phyloP scores from a whole-genome alignment of 176 grass and related monocot species.

The Oryza australiensis region DNA sequence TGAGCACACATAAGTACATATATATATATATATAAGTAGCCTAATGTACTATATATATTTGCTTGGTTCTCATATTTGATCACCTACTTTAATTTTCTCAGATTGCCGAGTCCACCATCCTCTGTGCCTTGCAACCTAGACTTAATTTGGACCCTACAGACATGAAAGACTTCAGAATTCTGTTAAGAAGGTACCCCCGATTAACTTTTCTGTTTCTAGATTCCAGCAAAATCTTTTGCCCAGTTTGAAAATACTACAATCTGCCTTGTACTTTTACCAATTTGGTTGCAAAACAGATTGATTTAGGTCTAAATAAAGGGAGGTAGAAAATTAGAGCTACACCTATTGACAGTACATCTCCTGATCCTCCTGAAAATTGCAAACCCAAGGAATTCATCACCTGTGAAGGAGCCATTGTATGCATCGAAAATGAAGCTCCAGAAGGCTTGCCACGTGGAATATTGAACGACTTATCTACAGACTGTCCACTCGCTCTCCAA shows the following conservation, averaged over 20 bases:
- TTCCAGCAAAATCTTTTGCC: conserved; percentile 12
- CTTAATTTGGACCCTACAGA: conserved; percentile 55
- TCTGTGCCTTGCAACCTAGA: conserved; percentile 48
- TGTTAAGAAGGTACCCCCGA: conserved; percentile 42
- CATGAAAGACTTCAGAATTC: conserved; percentile 40
- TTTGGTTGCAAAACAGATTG: conserved; percentile 38
- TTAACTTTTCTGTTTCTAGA: neutral
- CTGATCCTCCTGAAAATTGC: conserved; percentile 16
- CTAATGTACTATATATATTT: too few species aligned
- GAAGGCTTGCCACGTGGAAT: neutral
- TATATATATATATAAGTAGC: too few species aligned
- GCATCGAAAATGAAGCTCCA: conserved; percentile 25
- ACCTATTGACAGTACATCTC: conserved; percentile 21
- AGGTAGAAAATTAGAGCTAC: neutral
- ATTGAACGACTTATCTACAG: neutral
- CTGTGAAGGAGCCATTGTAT: conserved; percentile 18
- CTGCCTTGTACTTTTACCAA: conserved; percentile 24
- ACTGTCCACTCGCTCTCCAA: conserved; percentile 20
- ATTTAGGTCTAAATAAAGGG: conserved; percentile 50
- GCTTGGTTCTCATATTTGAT: too few species aligned
- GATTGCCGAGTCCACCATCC: conserved; percentile 45
- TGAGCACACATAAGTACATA: too few species aligned
- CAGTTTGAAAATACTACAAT: conserved; percentile 11
- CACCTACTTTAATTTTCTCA: conserved; percentile 15
- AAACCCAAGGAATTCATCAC: conserved; percentile 12